Percentiles rank a stretch among this genome's conserved stretches.
Evolutionary conservation across 1,139 yeast genomes (phyloP).

Genomic region (Geotrichum phurueaensis): DNA sequence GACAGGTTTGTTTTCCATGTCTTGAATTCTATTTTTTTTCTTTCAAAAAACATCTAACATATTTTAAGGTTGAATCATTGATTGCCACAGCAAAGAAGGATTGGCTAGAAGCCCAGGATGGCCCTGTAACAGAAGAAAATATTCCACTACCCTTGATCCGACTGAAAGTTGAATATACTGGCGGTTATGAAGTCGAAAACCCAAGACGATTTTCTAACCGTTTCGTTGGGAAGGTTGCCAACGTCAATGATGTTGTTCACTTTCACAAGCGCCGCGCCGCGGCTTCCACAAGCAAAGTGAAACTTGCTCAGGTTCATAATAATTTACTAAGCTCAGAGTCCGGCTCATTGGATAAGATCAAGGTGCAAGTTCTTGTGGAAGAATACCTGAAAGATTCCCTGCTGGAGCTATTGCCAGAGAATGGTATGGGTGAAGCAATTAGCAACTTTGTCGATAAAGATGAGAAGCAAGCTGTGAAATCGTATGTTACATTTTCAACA

Average conservation of each 20-base stretch:
- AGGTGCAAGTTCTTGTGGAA: conserved; percentile 55
- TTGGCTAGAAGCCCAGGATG: conserved; percentile 39
- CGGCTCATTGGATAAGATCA: conserved; percentile 38
- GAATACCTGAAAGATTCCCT: conserved; percentile 58
- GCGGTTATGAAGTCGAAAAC: conserved; percentile 87
- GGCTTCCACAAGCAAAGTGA: conserved; percentile 2
- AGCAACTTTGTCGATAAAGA: conserved; percentile 72
- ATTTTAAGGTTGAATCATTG: conserved; percentile 54
- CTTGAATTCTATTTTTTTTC: neutral
- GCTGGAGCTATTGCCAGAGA: conserved; percentile 66
- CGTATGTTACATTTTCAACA: conserved; percentile 20
- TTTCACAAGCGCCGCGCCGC: conserved; percentile 26
- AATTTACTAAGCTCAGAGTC: conserved; percentile 21
- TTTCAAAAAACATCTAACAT: neutral
- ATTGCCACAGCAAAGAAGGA: conserved; percentile 53
- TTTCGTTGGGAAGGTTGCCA: conserved; percentile 88
- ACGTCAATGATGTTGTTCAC: conserved; percentile 75
- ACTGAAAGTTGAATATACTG: conserved; percentile 79
- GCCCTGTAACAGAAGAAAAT: conserved; percentile 24
- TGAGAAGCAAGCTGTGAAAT: conserved; percentile 64
- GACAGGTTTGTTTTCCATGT: conserved; percentile 15
- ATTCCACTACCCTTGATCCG: conserved; percentile 74
- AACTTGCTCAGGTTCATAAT: conserved; percentile 15
- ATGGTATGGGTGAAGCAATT: conserved; percentile 70
- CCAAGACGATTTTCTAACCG: conserved; percentile 82